Base-by-base conservation (phyloP, 148 eudicot species). In the Nepenthes mirabilis region DNA sequence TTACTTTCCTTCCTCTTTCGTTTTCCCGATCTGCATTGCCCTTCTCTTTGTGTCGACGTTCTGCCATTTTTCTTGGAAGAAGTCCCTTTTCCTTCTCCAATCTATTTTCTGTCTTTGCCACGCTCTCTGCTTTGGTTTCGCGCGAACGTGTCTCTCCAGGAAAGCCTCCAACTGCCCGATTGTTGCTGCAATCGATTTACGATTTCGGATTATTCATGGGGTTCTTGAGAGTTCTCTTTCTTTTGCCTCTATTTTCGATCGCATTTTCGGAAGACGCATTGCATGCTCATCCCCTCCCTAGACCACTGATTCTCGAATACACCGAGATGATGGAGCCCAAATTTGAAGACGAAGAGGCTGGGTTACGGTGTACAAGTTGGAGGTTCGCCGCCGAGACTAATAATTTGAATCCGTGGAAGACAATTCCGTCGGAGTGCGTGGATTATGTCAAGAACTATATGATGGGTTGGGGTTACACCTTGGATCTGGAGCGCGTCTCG, bases 321-420 rank as follows among this genome's bases (percentile, higher is more conserved):
- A 65, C 77, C 11, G 76, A 82, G 69, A 72, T 40, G 43, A 67
- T 37, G 6, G 45, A 40, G 8, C 45, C 45, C 45, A 72, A 77
- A 47, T 65, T 67, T 36, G 69, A 69, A 36, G 84, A 77, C 37
- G 68, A 75, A 14, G 84, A 75, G 7, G n/a, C 65, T 12, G 12
- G 35, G 8, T 71, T 79, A 36, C 53, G 75, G 52, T 91, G 97
- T 61, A 72, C 80, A 34, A 86, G 89, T 40, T 93, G 98, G 98
- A 83, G 98, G 57, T 73, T 93, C 48, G 88, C 81, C 37, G 95
- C 68, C 3, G 96, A 93, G 70, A 69, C 91, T 5, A 88, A 93
- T 57, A 93, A 93, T 66, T 50, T 83, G 37, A 77, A 70, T 37
- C 91, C 85, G 32, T 93, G 98, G 98, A 85, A 82, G 75, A 82